Evolutionary conservation across 179 eudicot species (phyloP).

Genomic region (Nepenthes alata): DNA sequence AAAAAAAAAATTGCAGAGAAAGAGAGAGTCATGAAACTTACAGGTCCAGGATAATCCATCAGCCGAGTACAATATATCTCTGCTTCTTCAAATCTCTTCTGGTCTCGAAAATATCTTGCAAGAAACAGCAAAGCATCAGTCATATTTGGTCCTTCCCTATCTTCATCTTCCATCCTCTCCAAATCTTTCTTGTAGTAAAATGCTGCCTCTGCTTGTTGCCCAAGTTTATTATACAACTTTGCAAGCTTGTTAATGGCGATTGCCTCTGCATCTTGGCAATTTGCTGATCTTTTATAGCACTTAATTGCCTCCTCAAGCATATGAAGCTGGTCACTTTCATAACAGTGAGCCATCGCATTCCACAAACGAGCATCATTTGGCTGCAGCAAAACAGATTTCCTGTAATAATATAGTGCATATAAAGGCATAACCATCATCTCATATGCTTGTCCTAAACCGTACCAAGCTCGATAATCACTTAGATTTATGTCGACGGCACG

Average conservation of each 20-base stretch:
- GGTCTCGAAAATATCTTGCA: constrained; percentile 48
- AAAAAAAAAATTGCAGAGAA: no score
- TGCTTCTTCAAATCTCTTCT: constrained; percentile 73
- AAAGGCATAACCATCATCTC: constrained; percentile 96
- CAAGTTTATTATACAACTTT: constrained; percentile 65
- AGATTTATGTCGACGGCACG: constrained; percentile 89
- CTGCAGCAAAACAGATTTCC: constrained; percentile 72
- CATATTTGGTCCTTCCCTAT: constrained; percentile 79
- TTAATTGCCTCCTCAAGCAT: constrained; percentile 93
- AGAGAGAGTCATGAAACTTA: constrained; percentile 15
- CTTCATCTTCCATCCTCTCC: constrained; percentile 90
- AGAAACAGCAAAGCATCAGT: constrained; percentile 73
- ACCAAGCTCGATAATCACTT: constrained; percentile 95
- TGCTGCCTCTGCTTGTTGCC: constrained; percentile 71
- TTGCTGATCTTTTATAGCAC: constrained; percentile 73
- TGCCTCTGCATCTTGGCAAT: constrained; percentile 82
- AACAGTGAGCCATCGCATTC: constrained; percentile 98
- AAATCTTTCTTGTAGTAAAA: constrained; percentile 82
- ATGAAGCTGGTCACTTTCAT: constrained; percentile 73
- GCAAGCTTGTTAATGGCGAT: constrained; percentile 85
- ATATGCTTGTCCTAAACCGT: constrained; percentile 96
- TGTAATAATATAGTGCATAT: constrained; percentile 81
- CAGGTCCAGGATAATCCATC: constrained; percentile 68
- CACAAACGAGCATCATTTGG: constrained; percentile 80
- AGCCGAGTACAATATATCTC: constrained; percentile 84